A percentile compares a stretch with the other conserved stretches of the same genome.
These are phyloP conservation scores for Conringia planisiliqua DNA, from an alignment of 345 rosid genomes.

Conservation along the genomic window DNA sequence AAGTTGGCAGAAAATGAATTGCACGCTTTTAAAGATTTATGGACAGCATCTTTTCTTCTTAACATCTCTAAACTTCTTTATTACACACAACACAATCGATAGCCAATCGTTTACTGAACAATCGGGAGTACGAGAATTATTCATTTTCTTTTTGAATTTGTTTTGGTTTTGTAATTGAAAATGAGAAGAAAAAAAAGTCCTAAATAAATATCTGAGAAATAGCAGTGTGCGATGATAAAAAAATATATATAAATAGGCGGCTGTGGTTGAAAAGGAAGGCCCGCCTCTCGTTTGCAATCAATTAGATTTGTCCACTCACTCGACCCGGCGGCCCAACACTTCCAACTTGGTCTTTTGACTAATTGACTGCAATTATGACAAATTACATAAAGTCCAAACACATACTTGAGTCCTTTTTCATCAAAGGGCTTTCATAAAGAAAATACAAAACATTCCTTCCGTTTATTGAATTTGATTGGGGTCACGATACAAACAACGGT, in stretches of 20 bases:
- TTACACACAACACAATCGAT: neutral
- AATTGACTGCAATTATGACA: neutral
- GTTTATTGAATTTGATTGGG: neutral
- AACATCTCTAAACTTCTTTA: neutral
- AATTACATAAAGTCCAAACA: neutral
- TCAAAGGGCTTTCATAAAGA: neutral
- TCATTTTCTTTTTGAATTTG: neutral
- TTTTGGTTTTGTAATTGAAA: too few relatives aligned
- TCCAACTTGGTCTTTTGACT: slow-evolving; percentile 22
- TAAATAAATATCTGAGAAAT: neutral
- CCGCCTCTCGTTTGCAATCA: slow-evolving; percentile 31
- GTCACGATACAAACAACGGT: neutral
- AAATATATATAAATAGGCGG: slow-evolving; percentile 25
- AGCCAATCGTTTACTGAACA: neutral
- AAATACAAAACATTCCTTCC: neutral
- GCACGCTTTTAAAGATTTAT: slow-evolving; percentile 1
- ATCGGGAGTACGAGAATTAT: neutral
- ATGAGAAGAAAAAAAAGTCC: neutral
- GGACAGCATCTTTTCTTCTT: slow-evolving; percentile 13
- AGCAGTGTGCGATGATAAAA: neutral
- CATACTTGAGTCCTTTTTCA: neutral
- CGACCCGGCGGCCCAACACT: slow-evolving; percentile 19
- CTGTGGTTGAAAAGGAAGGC: slow-evolving; percentile 24
- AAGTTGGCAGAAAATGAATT: slow-evolving; percentile 7
- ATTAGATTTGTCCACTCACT: slow-evolving; percentile 17